phyloP scores from a whole-genome alignment of 768 basidiomycete genomes.

The Lactarius akahatsu region DNA sequence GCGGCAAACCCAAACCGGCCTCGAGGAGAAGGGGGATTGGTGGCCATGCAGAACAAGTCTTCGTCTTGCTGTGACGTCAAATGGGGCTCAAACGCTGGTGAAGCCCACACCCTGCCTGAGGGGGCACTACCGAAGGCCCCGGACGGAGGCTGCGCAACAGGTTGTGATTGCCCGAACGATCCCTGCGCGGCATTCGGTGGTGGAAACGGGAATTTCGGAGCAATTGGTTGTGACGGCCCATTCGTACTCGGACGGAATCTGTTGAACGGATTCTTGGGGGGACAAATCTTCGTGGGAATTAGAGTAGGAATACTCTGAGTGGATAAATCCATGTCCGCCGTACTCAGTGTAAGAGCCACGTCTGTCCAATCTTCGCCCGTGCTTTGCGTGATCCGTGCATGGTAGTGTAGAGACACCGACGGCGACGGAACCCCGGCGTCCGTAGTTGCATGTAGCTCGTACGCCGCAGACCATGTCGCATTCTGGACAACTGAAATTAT shows the following conservation, averaged over 20 bases:
- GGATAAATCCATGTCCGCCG: constrained; percentile 43
- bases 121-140: too few species aligned
- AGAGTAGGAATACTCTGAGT: constrained; percentile 37
- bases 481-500: constrained; percentile 47
- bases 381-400: constrained; percentile 50
- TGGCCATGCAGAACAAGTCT: too few species aligned
- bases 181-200: neutral
- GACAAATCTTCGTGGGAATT: constrained; percentile 17
- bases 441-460: constrained; percentile 54
- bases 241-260: neutral
- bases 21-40: neutral
- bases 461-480: constrained; percentile 53
- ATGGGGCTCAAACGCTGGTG: neutral
- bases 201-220: neutral
- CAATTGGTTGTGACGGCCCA: neutral
- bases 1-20: neutral
- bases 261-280: neutral
- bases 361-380: constrained; percentile 64
- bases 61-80: too few species aligned
- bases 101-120: neutral
- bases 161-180: neutral
- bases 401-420: constrained; percentile 51
- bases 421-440: constrained; percentile 45
- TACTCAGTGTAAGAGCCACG: constrained; percentile 52
- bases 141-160: neutral